Evolutionary conservation across 768 basidiomycete genomes (phyloP), one percentile per base, ranked within the genome.

Genomic region (Obba rivulosa): DNA sequence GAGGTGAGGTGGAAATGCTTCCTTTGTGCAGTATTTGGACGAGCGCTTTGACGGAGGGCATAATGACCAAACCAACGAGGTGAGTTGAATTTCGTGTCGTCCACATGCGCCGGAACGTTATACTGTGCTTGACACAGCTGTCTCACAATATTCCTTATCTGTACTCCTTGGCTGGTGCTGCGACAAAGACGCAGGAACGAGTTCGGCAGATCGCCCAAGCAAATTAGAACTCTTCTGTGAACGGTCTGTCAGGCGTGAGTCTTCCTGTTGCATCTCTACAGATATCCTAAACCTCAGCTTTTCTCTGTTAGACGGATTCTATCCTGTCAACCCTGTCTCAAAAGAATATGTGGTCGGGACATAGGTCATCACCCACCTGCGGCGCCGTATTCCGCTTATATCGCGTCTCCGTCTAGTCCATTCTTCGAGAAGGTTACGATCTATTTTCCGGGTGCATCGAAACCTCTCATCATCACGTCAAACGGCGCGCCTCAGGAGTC

Each of bases 81-180:
- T 78, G 46, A 9, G 70, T 58, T 13, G 22, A 11, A 46, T 25
- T 4, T 17, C n/a, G 46, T 23, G n/a, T n/a, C n/a, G n/a, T n/a
- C n/a, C n/a, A n/a, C n/a, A n/a, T n/a, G n/a, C n/a, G n/a, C n/a
- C n/a, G n/a, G n/a, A n/a, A 31, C 14, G 13, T 24, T 43, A 23
- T 14, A 34, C 14, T 10, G 23, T 40, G 38, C 9, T 10, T 22
- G 4, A 13, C 22, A 20, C 48, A 87, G 84, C 88, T 89, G 0
- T 88, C 86, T 0, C 90, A 91, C 52, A 88, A 91, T 60, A 89
- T 91, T 38, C 88, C 89, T 0, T 92, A 91, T 61, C 70, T 91
- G 34, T 92, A 92, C 57, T 69, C 84, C 0, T 66, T 89, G 1
- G 84, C 85, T 0, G 83, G 80, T 2, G 81, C 84, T 0, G 79